phyloP scores from a whole-genome alignment of 768 basidiomycete genomes.

The Kwoniella sp. region DNA sequence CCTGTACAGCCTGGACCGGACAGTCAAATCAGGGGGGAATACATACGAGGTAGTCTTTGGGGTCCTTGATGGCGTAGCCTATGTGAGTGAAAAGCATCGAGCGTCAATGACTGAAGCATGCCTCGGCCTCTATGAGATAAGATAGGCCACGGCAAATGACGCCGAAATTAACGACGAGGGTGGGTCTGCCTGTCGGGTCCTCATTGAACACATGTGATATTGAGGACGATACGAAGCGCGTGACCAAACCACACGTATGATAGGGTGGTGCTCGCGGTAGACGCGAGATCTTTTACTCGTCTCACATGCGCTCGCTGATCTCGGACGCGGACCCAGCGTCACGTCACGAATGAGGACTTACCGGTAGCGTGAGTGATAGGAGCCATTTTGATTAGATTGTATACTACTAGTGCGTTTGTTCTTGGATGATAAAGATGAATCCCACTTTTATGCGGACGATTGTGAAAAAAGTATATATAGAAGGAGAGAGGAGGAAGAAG shows the following conservation, averaged over 20 bases:
- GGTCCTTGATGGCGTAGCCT: slow-evolving; percentile 53
- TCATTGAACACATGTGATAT: too few relatives aligned
- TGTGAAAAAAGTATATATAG: neutral
- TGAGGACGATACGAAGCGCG: too few relatives aligned
- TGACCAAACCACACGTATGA: too few relatives aligned
- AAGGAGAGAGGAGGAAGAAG: neutral
- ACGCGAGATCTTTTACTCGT: too few relatives aligned
- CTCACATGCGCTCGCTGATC: neutral
- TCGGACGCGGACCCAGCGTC: neutral
- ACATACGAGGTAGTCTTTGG: slow-evolving; percentile 53
- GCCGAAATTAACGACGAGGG: neutral
- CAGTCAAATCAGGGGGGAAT: neutral
- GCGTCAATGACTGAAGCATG: neutral
- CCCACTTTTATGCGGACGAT: neutral
- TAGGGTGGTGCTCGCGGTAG: too few relatives aligned
- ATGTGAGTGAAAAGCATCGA: neutral
- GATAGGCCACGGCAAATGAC: neutral
- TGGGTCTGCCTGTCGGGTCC: slow-evolving; percentile 16
- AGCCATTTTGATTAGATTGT: slow-evolving; percentile 35
- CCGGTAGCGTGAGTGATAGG: slow-evolving; percentile 44
- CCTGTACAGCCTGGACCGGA: too few relatives aligned
- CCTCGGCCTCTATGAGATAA: neutral
- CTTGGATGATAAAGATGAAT: too few relatives aligned
- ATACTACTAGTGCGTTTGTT: neutral
- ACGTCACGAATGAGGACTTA: slow-evolving; percentile 41